Percentiles rank a stretch among this genome's conserved stretches.
phyloP scores from a whole-genome alignment of 305 asterid genomes.

The Solanum hybrid region DNA sequence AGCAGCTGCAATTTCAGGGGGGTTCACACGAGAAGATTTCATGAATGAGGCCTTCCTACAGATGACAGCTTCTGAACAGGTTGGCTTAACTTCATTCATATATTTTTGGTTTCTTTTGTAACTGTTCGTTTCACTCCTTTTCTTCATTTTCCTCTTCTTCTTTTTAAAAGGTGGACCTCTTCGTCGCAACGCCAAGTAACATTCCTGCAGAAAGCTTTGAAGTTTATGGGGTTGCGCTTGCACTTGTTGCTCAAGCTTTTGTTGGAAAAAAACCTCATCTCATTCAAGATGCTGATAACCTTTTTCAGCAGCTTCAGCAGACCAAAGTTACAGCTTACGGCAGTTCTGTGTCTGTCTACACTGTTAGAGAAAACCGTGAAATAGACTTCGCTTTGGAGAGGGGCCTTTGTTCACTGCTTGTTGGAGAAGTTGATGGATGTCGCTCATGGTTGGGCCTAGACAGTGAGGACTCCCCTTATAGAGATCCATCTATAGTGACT shows the following conservation, averaged over 20 bases:
- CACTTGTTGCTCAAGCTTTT: constrained; percentile 93
- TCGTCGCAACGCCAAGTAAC: constrained; percentile 88
- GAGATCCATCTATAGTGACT: constrained; percentile 72
- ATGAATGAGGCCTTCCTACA: constrained; percentile 80
- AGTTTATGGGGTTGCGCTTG: constrained; percentile 95
- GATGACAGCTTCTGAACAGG: constrained; percentile 99
- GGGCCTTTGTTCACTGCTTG: constrained; percentile 93
- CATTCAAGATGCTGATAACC: constrained; percentile 86
- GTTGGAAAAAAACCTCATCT: constrained; percentile 80
- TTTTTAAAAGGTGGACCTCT: constrained; percentile 64
- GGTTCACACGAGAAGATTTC: constrained; percentile 90
- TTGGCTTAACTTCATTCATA: constrained; percentile 5
- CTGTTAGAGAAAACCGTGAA: constrained; percentile 57
- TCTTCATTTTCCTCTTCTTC: not conserved
- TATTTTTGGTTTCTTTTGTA: not conserved
- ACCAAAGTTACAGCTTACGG: constrained; percentile 51
- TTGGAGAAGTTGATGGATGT: constrained; percentile 87
- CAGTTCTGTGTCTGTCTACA: constrained; percentile 33
- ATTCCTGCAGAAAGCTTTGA: constrained; percentile 98
- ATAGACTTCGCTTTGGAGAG: constrained; percentile 86
- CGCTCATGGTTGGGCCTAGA: constrained; percentile 93
- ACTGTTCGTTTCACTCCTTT: not conserved
- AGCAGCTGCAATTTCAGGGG: constrained; percentile 88
- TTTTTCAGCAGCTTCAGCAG: constrained; percentile 95
- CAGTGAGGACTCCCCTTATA: constrained; percentile 58